Evolutionary conservation across 2,329 filamentous ascomycete species (phyloP).

Genomic region (Coniochaeta sp.): DNA sequence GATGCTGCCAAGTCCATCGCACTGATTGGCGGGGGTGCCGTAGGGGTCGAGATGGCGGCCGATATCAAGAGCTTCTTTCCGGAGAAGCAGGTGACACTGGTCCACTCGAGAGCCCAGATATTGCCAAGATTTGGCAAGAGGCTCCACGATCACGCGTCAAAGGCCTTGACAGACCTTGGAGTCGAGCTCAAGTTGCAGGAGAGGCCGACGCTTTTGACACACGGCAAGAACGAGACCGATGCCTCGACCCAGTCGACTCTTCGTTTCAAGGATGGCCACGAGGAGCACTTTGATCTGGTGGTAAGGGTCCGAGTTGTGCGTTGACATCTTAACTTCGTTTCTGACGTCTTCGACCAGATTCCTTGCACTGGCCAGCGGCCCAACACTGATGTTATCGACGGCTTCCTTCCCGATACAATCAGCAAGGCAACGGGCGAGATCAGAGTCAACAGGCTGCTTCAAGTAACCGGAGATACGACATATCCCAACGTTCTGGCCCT

Average conservation of each 20-base stretch:
- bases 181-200: slow-evolving; percentile 31
- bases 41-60: slow-evolving; percentile 39
- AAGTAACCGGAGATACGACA: slow-evolving; percentile 24
- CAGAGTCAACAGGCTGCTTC: slow-evolving; percentile 34
- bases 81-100: slow-evolving; percentile 35
- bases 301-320: slow-evolving; percentile 15
- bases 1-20: slow-evolving; percentile 14
- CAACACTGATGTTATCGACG: slow-evolving; percentile 8
- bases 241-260: slow-evolving; percentile 11
- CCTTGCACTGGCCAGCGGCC: slow-evolving; percentile 28
- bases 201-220: slow-evolving; percentile 10
- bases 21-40: slow-evolving; percentile 37
- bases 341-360: slow-evolving; percentile 21
- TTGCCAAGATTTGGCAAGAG: slow-evolving; percentile 31
- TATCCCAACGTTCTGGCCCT: slow-evolving; percentile 35
- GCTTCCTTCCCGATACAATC: slow-evolving; percentile 4
- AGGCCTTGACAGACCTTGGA: slow-evolving; percentile 25
- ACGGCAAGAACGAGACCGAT: slow-evolving; percentile 5
- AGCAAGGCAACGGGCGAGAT: slow-evolving; percentile 18
- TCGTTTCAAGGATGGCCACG: slow-evolving; percentile 21
- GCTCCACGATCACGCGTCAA: slow-evolving; percentile 26
- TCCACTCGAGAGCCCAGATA: slow-evolving; percentile 36
- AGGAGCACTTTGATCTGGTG: slow-evolving; percentile 29
- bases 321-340: background rate
- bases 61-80: slow-evolving; percentile 40